Evolutionary conservation across 2,329 filamentous ascomycete genomes (phyloP).

Genomic region (Pseudogymnoascus sp.): DNA sequence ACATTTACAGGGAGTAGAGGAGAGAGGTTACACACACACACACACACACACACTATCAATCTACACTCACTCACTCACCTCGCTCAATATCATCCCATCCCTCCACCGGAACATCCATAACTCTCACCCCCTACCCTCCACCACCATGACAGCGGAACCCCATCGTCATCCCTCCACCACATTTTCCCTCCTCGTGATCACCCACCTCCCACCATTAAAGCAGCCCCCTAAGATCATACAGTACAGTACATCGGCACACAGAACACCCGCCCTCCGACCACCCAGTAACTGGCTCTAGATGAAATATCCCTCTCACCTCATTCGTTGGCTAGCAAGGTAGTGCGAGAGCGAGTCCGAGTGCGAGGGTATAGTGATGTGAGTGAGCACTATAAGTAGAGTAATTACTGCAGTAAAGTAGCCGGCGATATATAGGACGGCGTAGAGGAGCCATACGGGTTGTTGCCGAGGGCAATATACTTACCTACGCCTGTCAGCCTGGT

Average conservation of each 20-base stretch:
- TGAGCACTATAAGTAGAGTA: too few relatives aligned
- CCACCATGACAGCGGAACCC: neutral
- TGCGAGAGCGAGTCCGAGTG: neutral
- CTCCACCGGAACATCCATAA: neutral
- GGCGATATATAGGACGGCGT: neutral
- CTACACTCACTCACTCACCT: neutral
- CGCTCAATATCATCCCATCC: neutral
- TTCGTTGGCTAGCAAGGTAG: neutral
- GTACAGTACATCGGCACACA: neutral
- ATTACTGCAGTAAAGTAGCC: too few relatives aligned
- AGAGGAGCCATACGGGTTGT: too few relatives aligned
- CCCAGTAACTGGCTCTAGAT: neutral
- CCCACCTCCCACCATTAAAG: neutral
- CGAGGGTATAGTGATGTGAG: neutral
- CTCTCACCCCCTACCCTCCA: neutral
- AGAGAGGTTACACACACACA: neutral
- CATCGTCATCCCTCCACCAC: neutral
- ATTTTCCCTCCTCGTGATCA: neutral
- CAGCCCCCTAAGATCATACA: neutral
- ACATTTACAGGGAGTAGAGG: neutral
- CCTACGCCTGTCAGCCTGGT: too few relatives aligned
- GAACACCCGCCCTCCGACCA: neutral
- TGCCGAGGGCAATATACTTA: too few relatives aligned
- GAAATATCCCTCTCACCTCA: neutral
- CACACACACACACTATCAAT: neutral